Evolutionary conservation across 2,329 filamentous ascomycete genomes (phyloP), one percentile per base, ranked within the genome.

Genomic region (Scytalidium sp.): DNA sequence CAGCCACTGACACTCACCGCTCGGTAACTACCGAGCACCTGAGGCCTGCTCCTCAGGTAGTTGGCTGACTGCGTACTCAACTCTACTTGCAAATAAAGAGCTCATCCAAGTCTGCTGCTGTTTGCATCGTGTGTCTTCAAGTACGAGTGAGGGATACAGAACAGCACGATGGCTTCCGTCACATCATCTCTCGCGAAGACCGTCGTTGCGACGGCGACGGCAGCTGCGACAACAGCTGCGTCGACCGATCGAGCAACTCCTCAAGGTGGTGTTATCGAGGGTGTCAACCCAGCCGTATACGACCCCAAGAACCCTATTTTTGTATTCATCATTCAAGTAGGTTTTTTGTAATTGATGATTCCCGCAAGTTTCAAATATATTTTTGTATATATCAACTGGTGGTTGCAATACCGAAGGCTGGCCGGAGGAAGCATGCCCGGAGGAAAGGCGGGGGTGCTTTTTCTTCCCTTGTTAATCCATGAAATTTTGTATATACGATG

Each of bases 241-340:
- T 9, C 32, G 7, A 13, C 8, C 32, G 13, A 36, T 17, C 20
- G 27, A 43, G 41, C 41, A 22, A 20, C 63, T 41, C 68, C 61
- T 9, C 84, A 88, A 64, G 83, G 76, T 46, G 84, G 84, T 50
- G 76, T 88, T 49, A 69, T 88, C 21, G 83, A 87, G 59, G 80
- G 81, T 25, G 68, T 74, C 25, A 83, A 87, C 56, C 85, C 85
- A 1, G 72, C 79, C 11, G 58, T 74, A 13, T 87, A 84, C 67
- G 78, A 84, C 61, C 53, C 79, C 7, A 82, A 78, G 55, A 82
- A 87, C 57, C 85, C 85, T 1, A 81, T 88, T 52, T 78, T 82
- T 32, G 61, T 87, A 29, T 87, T 88, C 65, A 86, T 88, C 56
- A 84, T 88, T 49, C 84, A 87, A 77, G 83, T 81, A 71, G 27